phyloP scores from a whole-genome alignment of 2,329 filamentous ascomycete species.

The Exophiala calicioides region DNA sequence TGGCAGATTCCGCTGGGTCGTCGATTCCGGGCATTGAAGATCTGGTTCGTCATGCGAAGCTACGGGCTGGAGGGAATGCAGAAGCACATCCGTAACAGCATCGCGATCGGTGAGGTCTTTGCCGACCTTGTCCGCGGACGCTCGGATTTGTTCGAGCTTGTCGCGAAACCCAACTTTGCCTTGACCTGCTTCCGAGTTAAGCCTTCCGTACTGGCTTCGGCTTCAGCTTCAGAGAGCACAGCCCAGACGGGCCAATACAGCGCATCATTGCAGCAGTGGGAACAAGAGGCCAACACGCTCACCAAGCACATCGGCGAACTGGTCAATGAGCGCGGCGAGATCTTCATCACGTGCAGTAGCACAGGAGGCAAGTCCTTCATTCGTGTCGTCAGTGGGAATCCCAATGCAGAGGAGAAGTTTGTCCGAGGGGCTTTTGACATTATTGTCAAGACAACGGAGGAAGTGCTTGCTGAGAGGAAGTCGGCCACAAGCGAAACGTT shows the following conservation, averaged over 20 bases:
- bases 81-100: constrained; percentile 68
- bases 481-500: constrained; percentile 3
- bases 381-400: constrained; percentile 73
- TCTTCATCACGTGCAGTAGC: constrained; percentile 79
- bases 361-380: constrained; percentile 76
- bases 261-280: constrained; percentile 41
- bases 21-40: constrained; percentile 83
- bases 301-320: constrained; percentile 75
- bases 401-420: constrained; percentile 69
- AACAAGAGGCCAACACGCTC: constrained; percentile 62
- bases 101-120: constrained; percentile 71
- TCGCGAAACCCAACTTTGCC: constrained; percentile 74
- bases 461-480: constrained; percentile 41
- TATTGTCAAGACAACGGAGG: constrained; percentile 65
- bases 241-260: constrained; percentile 32
- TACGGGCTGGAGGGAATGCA: constrained; percentile 78
- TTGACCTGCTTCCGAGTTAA: constrained; percentile 74
- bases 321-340: constrained; percentile 72
- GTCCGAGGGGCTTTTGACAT: constrained; percentile 73
- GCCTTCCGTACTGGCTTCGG: constrained; percentile 36
- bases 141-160: constrained; percentile 71
- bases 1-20: constrained; percentile 95
- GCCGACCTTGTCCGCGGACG: constrained; percentile 58
- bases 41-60: constrained; percentile 88
- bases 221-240: constrained; percentile 32